These are phyloP conservation scores for Barbarea vulgaris DNA, from an alignment of 345 rosid genomes.

Conservation along the genomic window DNA sequence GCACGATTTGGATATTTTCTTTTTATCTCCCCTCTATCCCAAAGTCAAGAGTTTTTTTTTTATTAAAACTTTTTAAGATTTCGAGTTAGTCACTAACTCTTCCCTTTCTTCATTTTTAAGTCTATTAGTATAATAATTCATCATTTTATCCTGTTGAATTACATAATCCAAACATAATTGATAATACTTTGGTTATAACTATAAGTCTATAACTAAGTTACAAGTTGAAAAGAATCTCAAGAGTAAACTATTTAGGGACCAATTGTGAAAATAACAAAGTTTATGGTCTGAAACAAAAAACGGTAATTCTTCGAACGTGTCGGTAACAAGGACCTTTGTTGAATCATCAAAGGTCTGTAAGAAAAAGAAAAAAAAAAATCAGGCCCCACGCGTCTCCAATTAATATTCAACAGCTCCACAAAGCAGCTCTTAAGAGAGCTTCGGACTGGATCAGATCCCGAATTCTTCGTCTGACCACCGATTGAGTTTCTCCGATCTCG, in stretches of 20 bases:
- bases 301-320: background rate
- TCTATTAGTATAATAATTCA: background rate
- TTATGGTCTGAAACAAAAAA: background rate
- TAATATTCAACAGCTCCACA: background rate
- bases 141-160: background rate
- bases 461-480: slow-evolving; percentile 34
- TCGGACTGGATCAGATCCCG: slow-evolving; percentile 33
- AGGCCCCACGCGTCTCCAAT: slow-evolving; percentile 29
- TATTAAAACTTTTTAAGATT: background rate
- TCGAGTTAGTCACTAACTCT: slow-evolving; percentile 3
- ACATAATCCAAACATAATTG: background rate
- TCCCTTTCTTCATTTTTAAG: background rate
- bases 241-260: background rate
- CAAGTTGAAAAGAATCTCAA: background rate
- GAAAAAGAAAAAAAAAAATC: background rate
- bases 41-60: slow-evolving; percentile 1
- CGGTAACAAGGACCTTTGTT: background rate
- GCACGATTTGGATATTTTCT: slow-evolving; percentile 33
- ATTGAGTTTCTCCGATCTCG: slow-evolving; percentile 21
- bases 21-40: slow-evolving; percentile 3
- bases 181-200: background rate
- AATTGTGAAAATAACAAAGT: background rate
- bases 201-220: background rate
- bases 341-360: background rate
- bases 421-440: slow-evolving; percentile 15